phyloP scores from a whole-genome alignment of 768 basidiomycete genomes.

The Hericium rajendrae region DNA sequence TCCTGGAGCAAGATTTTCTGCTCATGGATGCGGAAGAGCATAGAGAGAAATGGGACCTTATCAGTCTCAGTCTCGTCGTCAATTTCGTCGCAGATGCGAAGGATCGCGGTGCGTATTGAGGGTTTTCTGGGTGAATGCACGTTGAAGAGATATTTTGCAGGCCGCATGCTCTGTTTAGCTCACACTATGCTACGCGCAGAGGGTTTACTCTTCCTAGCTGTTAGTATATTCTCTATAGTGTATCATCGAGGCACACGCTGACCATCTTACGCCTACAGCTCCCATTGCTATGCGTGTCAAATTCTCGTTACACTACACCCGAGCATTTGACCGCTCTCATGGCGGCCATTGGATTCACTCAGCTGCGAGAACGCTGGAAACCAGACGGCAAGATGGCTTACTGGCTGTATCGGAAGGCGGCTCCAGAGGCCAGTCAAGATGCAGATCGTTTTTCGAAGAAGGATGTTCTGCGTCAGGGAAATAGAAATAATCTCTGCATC shows the following conservation, averaged over 20 bases:
- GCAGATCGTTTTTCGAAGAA: constrained; percentile 40
- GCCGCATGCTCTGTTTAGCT: constrained; percentile 60
- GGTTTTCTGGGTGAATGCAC: neutral
- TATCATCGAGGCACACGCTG: neutral
- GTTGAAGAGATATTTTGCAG: constrained; percentile 26
- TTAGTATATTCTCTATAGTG: constrained; percentile 26
- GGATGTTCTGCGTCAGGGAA: constrained; percentile 46
- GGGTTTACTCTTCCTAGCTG: constrained; percentile 64
- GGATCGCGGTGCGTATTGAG: constrained; percentile 53
- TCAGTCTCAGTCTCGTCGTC: constrained; percentile 82
- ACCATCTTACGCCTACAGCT: constrained; percentile 36
- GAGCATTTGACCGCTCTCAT: constrained; percentile 50
- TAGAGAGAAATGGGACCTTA: constrained; percentile 56
- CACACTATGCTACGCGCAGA: constrained; percentile 41
- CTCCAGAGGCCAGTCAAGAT: constrained; percentile 6
- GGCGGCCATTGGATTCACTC: constrained; percentile 51
- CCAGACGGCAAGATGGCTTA: constrained; percentile 78
- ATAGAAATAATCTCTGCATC: constrained; percentile 76
- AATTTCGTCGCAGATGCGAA: constrained; percentile 76
- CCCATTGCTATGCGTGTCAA: constrained; percentile 74
- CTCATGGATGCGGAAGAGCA: constrained; percentile 43
- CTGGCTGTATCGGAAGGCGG: constrained; percentile 61
- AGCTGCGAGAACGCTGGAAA: constrained; percentile 53
- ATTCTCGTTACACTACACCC: constrained; percentile 74
- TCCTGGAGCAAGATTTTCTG: constrained; percentile 82